Base-by-base conservation (phyloP, 2,329 filamentous ascomycete genomes). In the Aspergillus amoenus region DNA sequence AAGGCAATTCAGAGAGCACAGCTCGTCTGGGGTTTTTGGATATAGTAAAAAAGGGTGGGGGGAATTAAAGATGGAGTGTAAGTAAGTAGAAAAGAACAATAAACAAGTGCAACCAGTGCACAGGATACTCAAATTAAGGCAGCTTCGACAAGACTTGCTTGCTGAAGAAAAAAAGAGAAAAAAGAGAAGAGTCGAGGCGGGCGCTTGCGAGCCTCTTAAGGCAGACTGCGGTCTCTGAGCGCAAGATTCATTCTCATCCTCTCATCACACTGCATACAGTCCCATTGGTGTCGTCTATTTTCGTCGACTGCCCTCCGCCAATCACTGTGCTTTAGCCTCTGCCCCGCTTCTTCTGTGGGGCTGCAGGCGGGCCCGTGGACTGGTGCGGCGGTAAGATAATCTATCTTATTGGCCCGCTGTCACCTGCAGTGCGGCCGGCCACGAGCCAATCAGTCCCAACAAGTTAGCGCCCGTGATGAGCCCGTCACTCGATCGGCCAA, bases 101-200 rank as follows among this genome's bases (percentile, higher is more conserved):
- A 79, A 68, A 66, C 63, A 64, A 63, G 66, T 69, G 68, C 73
- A 75, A 66, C 73, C 72, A 75, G 72, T 75, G 71, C 72, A 70
- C 66, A 68, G 70, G 67, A 67, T 71, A 68, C 62, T 61, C 65
- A 64, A 76, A 80, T 79, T 79, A 81, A 70, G 70, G 70, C 74
- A 76, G 71, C 71, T 74, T 71, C 61, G 66, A 72, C 62, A 67
- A 68, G 69, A 70, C 68, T 68, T 67, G 63, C 86, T 89, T 89
- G 87, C 86, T 88, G 81, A 81, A 81, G 85, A 84, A 78, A 78
- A 71, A 70, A 73, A 72, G 68, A 65, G 68, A 70, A 66, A 68
- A 61, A 53, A 60, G 30, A 63, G 55, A 55, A 47, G 50, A 57
- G 66, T 51, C 46, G 44, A 40, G n/a, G 34, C 51, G 43, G 60